A percentile compares a stretch with the other conserved stretches of the same genome.
These are phyloP conservation scores for Citrus trifoliata DNA, from an alignment of 345 rosid genomes.

Conservation along the genomic window DNA sequence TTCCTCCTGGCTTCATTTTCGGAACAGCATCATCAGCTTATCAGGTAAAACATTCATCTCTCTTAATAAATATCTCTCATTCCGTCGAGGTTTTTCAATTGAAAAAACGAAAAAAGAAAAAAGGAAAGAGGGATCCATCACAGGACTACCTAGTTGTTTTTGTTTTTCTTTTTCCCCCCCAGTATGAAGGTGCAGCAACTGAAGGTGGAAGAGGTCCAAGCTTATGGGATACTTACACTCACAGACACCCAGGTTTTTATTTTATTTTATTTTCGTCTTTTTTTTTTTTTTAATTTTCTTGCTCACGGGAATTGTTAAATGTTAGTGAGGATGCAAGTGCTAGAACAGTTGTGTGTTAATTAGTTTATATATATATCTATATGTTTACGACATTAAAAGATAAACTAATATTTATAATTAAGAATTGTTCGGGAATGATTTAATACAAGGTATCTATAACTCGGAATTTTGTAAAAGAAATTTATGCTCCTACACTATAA, in stretches of 20 bases:
- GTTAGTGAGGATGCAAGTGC: not conserved
- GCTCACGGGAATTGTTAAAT: not conserved
- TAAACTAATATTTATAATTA: too few relatives aligned
- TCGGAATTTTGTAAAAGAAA: too few relatives aligned
- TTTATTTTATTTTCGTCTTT: too few relatives aligned
- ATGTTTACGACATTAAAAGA: too few relatives aligned
- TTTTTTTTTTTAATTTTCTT: not conserved
- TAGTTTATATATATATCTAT: not conserved
- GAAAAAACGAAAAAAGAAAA: not conserved
- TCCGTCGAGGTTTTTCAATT: not conserved
- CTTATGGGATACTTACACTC: slow-evolving; percentile 45
- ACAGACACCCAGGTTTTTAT: slow-evolving; percentile 37
- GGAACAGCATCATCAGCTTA: slow-evolving; percentile 48
- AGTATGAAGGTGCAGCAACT: slow-evolving; percentile 42
- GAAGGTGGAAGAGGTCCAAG: slow-evolving; percentile 33
- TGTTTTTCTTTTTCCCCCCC: not conserved
- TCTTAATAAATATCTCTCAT: not conserved
- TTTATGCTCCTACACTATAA: too few relatives aligned
- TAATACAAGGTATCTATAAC: too few relatives aligned
- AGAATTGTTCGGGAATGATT: too few relatives aligned
- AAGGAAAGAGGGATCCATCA: too few relatives aligned
- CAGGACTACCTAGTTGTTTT: not conserved
- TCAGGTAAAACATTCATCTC: slow-evolving; percentile 16
- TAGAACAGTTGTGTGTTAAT: not conserved
- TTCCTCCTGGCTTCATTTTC: slow-evolving; percentile 35